Evolutionary conservation across 768 basidiomycete species (phyloP).

Genomic region (Chalciporus pseudorubinellus): DNA sequence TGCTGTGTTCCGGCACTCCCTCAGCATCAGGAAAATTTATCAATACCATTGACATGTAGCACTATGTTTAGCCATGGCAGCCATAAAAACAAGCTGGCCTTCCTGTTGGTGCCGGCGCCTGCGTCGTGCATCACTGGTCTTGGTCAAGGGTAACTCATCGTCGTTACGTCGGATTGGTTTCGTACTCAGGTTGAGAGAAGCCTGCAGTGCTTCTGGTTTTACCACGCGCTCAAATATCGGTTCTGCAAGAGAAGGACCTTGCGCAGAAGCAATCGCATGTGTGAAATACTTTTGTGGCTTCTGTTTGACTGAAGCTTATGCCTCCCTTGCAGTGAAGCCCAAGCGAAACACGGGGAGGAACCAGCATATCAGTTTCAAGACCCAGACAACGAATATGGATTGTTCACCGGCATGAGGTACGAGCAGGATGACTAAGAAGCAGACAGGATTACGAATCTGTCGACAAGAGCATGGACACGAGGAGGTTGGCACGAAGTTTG

Average conservation of each 20-base stretch:
- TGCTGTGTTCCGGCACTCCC: no score
- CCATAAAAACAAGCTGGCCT: conserved; percentile 76
- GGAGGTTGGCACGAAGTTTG: no score
- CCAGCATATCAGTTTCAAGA: conserved; percentile 88
- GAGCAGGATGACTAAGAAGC: conserved; percentile 98
- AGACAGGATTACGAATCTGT: conserved; percentile 94
- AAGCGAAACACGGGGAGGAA: conserved; percentile 84
- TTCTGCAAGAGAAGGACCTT: conserved; percentile 93
- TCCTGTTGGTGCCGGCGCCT: conserved; percentile 89
- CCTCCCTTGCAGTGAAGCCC: conserved; percentile 67
- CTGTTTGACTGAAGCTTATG: background rate
- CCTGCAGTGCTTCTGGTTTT: conserved; percentile 85
- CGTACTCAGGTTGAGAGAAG: conserved; percentile 10
- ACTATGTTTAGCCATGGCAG: conserved; percentile 42
- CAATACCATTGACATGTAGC: no score
- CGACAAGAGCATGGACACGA: conserved; percentile 84
- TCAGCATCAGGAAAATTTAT: no score
- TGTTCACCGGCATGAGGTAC: conserved; percentile 94
- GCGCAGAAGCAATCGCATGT: conserved; percentile 62
- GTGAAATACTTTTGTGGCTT: no score
- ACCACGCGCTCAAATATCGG: conserved; percentile 99
- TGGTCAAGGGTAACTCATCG: conserved; percentile 76
- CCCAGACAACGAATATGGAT: conserved; percentile 94
- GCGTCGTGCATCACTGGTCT: conserved; percentile 98
- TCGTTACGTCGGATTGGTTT: background rate